These are phyloP conservation scores for Digitaria exilis DNA, from an alignment of 202 grass and related monocot species.

Conservation along the genomic window DNA sequence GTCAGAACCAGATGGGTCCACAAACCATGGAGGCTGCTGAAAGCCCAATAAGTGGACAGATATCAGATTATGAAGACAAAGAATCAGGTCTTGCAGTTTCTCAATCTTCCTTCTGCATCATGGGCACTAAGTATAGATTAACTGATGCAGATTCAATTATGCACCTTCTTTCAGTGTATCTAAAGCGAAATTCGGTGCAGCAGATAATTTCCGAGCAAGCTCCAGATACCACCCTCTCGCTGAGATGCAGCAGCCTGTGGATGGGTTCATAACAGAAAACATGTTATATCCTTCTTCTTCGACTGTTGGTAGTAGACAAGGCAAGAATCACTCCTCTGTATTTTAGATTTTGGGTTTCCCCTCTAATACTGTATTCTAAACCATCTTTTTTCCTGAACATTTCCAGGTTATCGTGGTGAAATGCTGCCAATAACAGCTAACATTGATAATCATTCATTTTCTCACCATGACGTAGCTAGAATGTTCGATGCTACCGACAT, in stretches of 20 bases:
- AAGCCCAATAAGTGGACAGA: conserved; percentile 59
- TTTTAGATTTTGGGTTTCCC: conserved; percentile 23
- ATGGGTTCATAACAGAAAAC: conserved; percentile 62
- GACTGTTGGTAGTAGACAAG: conserved; percentile 45
- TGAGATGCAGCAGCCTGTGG: conserved; percentile 82
- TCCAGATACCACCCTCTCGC: conserved; percentile 81
- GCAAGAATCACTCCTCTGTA: conserved; percentile 27
- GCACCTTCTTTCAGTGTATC: conserved; percentile 93
- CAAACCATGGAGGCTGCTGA: conserved; percentile 59
- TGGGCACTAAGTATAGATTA: conserved; percentile 49
- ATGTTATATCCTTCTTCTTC: conserved; percentile 42
- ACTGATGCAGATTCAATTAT: conserved; percentile 78
- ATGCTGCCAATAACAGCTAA: conserved; percentile 48
- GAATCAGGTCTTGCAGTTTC: conserved; percentile 66
- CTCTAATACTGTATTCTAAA: conserved; percentile 24
- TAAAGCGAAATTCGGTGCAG: conserved; percentile 90
- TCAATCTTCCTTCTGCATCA: conserved; percentile 53
- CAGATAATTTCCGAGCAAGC: conserved; percentile 79
- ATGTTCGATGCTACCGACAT: conserved; percentile 48
- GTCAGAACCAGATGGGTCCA: conserved; percentile 59
- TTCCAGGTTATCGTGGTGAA: conserved; percentile 67
- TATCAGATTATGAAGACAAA: conserved; percentile 74
- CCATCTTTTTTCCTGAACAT: conserved; percentile 16
- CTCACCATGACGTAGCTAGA: conserved; percentile 66
- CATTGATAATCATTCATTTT: conserved; percentile 53